phyloP scores from a whole-genome alignment of 352 stramenopile genomes.

The Phytophthora foliorum region DNA sequence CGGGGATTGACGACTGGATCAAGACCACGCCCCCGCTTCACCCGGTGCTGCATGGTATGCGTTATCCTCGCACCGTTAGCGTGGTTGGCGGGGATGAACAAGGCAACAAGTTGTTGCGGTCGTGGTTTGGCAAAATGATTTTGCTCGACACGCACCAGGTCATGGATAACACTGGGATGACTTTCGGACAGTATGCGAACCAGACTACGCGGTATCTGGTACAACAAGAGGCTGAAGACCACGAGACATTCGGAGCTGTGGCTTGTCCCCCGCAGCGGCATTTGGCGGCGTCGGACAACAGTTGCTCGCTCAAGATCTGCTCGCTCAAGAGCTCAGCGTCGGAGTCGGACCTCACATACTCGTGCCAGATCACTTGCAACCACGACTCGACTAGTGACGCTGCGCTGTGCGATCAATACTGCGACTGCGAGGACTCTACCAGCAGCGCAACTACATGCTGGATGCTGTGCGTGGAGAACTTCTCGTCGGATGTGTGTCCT shows the following conservation, averaged over 20 bases:
- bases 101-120: slow-evolving; percentile 58
- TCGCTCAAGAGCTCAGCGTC: slow-evolving; percentile 44
- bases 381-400: slow-evolving; percentile 50
- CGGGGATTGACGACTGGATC: slow-evolving; percentile 80
- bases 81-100: slow-evolving; percentile 34
- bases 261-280: slow-evolving; percentile 56
- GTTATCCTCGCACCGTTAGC: slow-evolving; percentile 60
- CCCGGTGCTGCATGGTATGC: slow-evolving; percentile 82
- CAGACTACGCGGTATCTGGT: slow-evolving; percentile 64
- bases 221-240: slow-evolving; percentile 39
- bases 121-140: slow-evolving; percentile 82
- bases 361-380: slow-evolving; percentile 71
- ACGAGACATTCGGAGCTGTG: slow-evolving; percentile 50
- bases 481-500: slow-evolving; percentile 50
- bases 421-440: slow-evolving; percentile 46
- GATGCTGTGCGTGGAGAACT: slow-evolving; percentile 70
- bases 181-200: slow-evolving; percentile 65
- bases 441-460: slow-evolving; percentile 53
- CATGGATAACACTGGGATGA: slow-evolving; percentile 68
- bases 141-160: slow-evolving; percentile 50
- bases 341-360: slow-evolving; percentile 41
- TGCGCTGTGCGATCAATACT: slow-evolving; percentile 49
- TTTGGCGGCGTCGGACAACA: slow-evolving; percentile 59
- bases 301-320: slow-evolving; percentile 56
- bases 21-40: slow-evolving; percentile 60